Conservation (phyloP, 495 filamentous ascomycete genomes). For the Aspergillus taichungensis region DNA sequence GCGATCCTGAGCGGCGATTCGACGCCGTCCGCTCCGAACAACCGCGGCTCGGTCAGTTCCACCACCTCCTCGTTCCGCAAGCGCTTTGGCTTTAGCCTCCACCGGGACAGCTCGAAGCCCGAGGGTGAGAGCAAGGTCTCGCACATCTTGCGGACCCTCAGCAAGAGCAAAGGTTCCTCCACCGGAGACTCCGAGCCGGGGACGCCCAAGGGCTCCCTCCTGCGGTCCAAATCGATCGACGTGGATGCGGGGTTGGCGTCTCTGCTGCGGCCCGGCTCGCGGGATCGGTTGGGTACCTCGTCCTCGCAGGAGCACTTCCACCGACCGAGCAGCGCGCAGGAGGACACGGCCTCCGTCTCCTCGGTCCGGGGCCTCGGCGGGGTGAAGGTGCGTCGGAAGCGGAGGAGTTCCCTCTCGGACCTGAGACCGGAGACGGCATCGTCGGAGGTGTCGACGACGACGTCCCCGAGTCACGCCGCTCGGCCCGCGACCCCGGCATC, state of each 20-base stretch:
- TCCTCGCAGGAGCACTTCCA: conserved; percentile 33
- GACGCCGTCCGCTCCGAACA: conserved; percentile 37
- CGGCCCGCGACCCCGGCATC: conserved; percentile 29
- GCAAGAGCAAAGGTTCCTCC: conserved; percentile 60
- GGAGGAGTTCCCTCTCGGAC: conserved; percentile 88
- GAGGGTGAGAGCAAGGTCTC: conserved; percentile 58
- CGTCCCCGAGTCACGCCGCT: conserved; percentile 27
- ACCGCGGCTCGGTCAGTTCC: conserved; percentile 51
- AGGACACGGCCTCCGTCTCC: conserved; percentile 28
- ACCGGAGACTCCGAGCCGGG: conserved; percentile 41
- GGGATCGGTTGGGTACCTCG: conserved; percentile 50
- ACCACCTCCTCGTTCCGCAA: conserved; percentile 80
- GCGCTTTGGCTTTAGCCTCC: conserved; percentile 69
- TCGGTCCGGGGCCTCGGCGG: conserved; percentile 27
- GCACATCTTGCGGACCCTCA: conserved; percentile 80
- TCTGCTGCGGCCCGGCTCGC: conserved; percentile 54
- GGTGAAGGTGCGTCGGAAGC: conserved; percentile 56
- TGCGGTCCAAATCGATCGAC: conserved; percentile 78
- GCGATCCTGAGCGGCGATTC: conserved; percentile 38
- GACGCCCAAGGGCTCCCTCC: conserved; percentile 55
- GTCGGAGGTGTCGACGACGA: conserved; percentile 20
- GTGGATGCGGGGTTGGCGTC: conserved; percentile 43
- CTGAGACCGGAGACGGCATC: conserved; percentile 54
- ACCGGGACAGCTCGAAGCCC: conserved; percentile 65
- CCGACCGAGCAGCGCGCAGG: conserved; percentile 40